Evolutionary conservation across 2,329 filamentous ascomycete species (phyloP).

Genomic region (Colletotrichum sp.): DNA sequence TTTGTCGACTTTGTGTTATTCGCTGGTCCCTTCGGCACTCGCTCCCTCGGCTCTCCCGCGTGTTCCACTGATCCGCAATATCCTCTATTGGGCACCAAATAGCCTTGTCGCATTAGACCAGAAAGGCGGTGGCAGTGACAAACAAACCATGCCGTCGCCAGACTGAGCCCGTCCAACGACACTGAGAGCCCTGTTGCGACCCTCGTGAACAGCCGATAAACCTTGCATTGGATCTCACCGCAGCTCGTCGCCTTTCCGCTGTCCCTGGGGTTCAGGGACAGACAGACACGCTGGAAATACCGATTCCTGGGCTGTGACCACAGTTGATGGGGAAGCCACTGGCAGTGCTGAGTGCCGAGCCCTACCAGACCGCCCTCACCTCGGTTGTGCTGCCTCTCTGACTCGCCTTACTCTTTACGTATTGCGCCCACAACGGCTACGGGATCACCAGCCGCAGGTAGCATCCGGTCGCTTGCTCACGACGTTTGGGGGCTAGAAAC

Average conservation of each 20-base stretch:
- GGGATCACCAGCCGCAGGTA: neutral
- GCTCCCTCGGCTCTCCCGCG: neutral
- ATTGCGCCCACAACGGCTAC: neutral
- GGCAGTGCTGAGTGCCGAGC: neutral
- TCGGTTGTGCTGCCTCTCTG: neutral
- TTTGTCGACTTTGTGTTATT: neutral
- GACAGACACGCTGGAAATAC: neutral
- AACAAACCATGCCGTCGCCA: neutral
- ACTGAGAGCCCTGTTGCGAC: neutral
- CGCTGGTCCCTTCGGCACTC: neutral
- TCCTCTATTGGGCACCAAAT: neutral
- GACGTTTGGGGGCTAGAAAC: neutral
- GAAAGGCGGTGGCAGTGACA: slow-evolving; percentile 2
- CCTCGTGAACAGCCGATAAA: neutral
- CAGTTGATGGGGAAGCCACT: neutral
- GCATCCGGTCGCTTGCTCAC: neutral
- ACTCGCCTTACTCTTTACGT: neutral
- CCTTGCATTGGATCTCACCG: neutral
- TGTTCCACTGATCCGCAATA: neutral
- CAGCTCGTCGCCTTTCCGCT: neutral
- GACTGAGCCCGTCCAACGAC: neutral
- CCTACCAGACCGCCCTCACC: neutral
- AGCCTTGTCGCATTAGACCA: neutral
- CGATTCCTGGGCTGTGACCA: neutral
- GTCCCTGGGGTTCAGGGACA: neutral